Evolutionary conservation across 2,329 filamentous ascomycete species (phyloP).

Genomic region (Aspergillus chevalieri): DNA sequence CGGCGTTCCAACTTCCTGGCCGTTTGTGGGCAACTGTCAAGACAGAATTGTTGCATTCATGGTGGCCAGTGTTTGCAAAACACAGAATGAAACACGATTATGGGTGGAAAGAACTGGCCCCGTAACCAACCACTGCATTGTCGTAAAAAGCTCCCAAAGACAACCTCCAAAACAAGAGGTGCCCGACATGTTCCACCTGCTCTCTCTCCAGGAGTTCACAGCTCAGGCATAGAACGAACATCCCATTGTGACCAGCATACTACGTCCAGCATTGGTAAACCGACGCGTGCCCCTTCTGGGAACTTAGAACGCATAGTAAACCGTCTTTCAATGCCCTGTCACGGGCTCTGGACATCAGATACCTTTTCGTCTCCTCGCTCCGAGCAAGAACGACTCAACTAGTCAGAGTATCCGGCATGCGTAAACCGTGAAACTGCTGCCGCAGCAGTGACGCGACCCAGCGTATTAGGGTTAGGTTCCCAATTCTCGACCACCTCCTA

Average conservation of each 20-base stretch:
- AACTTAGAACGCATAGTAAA: slow-evolving; percentile 42
- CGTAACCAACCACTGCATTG: slow-evolving; percentile 12
- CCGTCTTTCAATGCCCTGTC: slow-evolving; percentile 36
- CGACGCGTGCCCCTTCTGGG: slow-evolving; percentile 39
- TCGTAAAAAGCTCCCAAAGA: slow-evolving; percentile 43
- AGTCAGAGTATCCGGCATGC: slow-evolving; percentile 66
- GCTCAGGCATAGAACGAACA: slow-evolving; percentile 45
- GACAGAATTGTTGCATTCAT: slow-evolving; percentile 31
- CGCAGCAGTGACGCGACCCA: slow-evolving; percentile 55
- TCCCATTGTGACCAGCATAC: slow-evolving; percentile 60
- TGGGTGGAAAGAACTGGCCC: not conserved
- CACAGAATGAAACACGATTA: not conserved
- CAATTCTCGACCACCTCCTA: slow-evolving; percentile 59
- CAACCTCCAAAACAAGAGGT: slow-evolving; percentile 39
- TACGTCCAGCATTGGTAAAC: slow-evolving; percentile 50
- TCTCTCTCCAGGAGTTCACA: slow-evolving; percentile 40
- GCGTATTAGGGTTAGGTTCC: slow-evolving; percentile 93
- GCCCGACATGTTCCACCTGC: slow-evolving; percentile 47
- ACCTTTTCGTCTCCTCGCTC: slow-evolving; percentile 28
- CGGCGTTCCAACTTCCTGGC: slow-evolving; percentile 24
- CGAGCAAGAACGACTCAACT: slow-evolving; percentile 40
- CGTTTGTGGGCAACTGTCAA: slow-evolving; percentile 40
- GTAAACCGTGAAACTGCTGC: slow-evolving; percentile 60
- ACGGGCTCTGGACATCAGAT: slow-evolving; percentile 41
- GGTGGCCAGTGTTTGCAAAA: slow-evolving; percentile 8